phyloP scores from a whole-genome alignment of 2,329 filamentous ascomycete species.

The Penicillium griseofulvum region DNA sequence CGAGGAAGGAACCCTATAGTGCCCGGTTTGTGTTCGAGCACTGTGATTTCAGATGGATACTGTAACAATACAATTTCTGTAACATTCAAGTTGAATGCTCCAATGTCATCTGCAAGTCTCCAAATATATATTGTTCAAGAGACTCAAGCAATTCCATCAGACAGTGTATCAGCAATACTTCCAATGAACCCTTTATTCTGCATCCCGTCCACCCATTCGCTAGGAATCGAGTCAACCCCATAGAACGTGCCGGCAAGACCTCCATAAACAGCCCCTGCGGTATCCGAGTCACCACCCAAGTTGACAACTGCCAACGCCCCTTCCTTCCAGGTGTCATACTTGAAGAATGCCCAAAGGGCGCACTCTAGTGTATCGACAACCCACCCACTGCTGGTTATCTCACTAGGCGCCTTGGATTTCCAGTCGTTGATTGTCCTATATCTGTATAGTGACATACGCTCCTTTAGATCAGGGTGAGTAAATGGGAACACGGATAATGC shows the following conservation, averaged over 20 bases:
- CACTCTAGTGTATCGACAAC: slow-evolving; percentile 45
- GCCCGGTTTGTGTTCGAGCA: not conserved
- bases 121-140: too few species aligned
- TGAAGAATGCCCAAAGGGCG: slow-evolving; percentile 46
- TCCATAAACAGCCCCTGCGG: slow-evolving; percentile 46
- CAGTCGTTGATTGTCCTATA: slow-evolving; percentile 27
- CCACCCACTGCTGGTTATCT: slow-evolving; percentile 41
- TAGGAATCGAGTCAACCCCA: slow-evolving; percentile 35
- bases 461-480: slow-evolving; percentile 8
- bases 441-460: slow-evolving; percentile 12
- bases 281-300: slow-evolving; percentile 46
- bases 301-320: slow-evolving; percentile 44
- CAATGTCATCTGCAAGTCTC: too few species aligned
- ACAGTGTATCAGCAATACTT: slow-evolving; percentile 5
- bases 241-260: slow-evolving; percentile 45
- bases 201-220: slow-evolving; percentile 30
- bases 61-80: too few species aligned
- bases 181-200: slow-evolving; percentile 23
- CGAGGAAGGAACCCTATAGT: not conserved
- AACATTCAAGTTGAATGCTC: too few species aligned
- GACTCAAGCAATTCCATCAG: not conserved
- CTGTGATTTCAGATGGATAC: too few species aligned
- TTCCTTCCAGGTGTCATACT: slow-evolving; percentile 35
- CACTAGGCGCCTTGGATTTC: slow-evolving; percentile 14
- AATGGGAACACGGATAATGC: slow-evolving; percentile 7